Evolutionary conservation across 2,329 filamentous ascomycete species (phyloP), one percentile per base, ranked within the genome.

Genomic region (Sporothrix phasma): DNA sequence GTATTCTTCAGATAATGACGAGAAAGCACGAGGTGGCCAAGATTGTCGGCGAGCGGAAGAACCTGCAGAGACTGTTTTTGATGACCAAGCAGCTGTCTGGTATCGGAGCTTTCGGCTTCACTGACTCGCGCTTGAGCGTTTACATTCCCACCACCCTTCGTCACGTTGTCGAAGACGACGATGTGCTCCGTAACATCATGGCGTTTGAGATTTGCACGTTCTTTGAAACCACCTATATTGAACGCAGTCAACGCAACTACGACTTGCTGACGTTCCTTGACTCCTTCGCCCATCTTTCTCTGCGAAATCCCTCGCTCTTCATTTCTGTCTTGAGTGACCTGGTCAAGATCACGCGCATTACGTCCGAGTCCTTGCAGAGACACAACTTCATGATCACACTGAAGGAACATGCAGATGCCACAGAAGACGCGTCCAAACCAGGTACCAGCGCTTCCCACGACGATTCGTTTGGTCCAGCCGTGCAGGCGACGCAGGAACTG

Each of bases 51-150:
- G 89, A 96, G 73, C 96, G 92, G 77, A 89, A 87, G 72, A 95
- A 96, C 70, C 80, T 99, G 58, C 90, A 94, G 72, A 84, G 91
- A 31, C 79, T 99, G 24, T 97, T 99, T 75, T 84, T 97, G 61
- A 96, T 97, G 90, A 86, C 93, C 64, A 96, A 95, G 74, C 93
- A 97, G 73, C 84, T 97, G 65, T 87, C 90, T 22, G 89, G 89
- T 29, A 83, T 86, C 34, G 88, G 89, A 6, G 89, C 91, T 34
- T 84, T 89, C 63, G 87, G 88, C 63, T 82, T 99, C 10, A 80
- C 77, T 66, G 79, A 81, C 46, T 79, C 77, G 2, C 78, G 78
- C 62, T 76, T 84, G 45, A 78, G 79, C 3, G 74, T 79, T 24
- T 83, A 88, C 64, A 88, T 96, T 70, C 88, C 97, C 82, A 83